Percentiles rank a stretch among this genome's conserved stretches.
Evolutionary conservation across 2,329 filamentous ascomycete species (phyloP).

Genomic region (Neonectria faginata): DNA sequence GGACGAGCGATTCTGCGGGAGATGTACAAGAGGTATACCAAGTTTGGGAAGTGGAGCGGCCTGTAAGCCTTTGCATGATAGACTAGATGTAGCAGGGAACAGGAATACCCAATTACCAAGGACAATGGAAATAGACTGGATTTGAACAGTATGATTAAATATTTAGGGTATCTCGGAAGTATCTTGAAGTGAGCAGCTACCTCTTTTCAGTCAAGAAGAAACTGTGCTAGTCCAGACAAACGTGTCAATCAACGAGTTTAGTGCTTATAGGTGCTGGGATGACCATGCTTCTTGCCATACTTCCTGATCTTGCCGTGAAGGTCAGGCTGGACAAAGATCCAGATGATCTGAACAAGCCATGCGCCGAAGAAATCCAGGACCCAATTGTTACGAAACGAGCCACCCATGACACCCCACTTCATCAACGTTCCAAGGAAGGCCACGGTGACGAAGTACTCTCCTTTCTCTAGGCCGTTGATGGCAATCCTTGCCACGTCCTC

Average conservation of each 20-base stretch:
- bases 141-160: slow-evolving; percentile 31
- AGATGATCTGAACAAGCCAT: slow-evolving; percentile 65
- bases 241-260: slow-evolving; percentile 15
- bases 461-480: slow-evolving; percentile 81
- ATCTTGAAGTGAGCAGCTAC: background rate
- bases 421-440: slow-evolving; percentile 78
- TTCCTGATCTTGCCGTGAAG: slow-evolving; percentile 68
- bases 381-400: slow-evolving; percentile 68
- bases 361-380: slow-evolving; percentile 69
- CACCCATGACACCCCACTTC: slow-evolving; percentile 70
- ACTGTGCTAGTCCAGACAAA: background rate
- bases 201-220: background rate
- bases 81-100: slow-evolving; percentile 15
- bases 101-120: slow-evolving; percentile 33
- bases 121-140: slow-evolving; percentile 26
- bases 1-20: slow-evolving; percentile 69
- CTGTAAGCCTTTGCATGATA: slow-evolving; percentile 53
- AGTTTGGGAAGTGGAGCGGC: slow-evolving; percentile 74
- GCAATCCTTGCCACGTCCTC: slow-evolving; percentile 79
- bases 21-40: slow-evolving; percentile 69
- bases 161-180: slow-evolving; percentile 37
- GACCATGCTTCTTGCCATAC: slow-evolving; percentile 68
- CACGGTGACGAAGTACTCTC: slow-evolving; percentile 83
- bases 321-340: slow-evolving; percentile 68
- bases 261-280: slow-evolving; percentile 63